Evolutionary conservation across 148 eudicot genomes (phyloP).

Genomic region (Cornus controversa): DNA sequence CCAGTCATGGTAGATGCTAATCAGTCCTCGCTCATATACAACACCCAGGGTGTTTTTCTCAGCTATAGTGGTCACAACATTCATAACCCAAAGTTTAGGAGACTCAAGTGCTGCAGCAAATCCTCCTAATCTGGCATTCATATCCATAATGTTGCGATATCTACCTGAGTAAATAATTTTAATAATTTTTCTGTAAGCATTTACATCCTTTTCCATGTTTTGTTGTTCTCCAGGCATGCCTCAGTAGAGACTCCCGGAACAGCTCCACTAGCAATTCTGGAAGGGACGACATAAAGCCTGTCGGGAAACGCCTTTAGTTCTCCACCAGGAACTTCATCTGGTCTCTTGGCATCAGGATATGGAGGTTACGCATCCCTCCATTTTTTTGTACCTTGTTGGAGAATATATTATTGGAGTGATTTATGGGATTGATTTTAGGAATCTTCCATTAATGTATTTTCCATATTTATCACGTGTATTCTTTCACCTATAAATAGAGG

Average conservation of each 20-base stretch:
- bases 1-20: too few relatives aligned
- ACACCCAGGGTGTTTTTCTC: slow-evolving; percentile 84
- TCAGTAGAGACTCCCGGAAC: slow-evolving; percentile 74
- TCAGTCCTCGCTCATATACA: too few relatives aligned
- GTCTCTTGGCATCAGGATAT: slow-evolving; percentile 26
- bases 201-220: slow-evolving; percentile 81
- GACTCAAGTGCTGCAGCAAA: slow-evolving; percentile 94
- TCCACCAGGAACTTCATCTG: slow-evolving; percentile 23
- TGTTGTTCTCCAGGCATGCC: slow-evolving; percentile 58
- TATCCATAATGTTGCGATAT: slow-evolving; percentile 94
- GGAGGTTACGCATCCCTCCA: slow-evolving; percentile 89
- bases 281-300: slow-evolving; percentile 79
- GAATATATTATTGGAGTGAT: too few relatives aligned
- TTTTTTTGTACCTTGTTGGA: too few relatives aligned
- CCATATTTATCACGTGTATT: too few relatives aligned
- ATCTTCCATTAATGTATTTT: too few relatives aligned
- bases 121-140: slow-evolving; percentile 95
- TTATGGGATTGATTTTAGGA: too few relatives aligned
- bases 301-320: slow-evolving; percentile 79
- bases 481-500: too few relatives aligned
- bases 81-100: slow-evolving; percentile 94
- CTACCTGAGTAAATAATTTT: slow-evolving; percentile 86
- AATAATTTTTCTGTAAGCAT: slow-evolving; percentile 71
- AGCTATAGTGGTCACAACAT: slow-evolving; percentile 86
- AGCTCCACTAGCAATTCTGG: slow-evolving; percentile 75